phyloP scores from a whole-genome alignment of 78 protist genomes.

The Corallochytrium limacisporum region DNA sequence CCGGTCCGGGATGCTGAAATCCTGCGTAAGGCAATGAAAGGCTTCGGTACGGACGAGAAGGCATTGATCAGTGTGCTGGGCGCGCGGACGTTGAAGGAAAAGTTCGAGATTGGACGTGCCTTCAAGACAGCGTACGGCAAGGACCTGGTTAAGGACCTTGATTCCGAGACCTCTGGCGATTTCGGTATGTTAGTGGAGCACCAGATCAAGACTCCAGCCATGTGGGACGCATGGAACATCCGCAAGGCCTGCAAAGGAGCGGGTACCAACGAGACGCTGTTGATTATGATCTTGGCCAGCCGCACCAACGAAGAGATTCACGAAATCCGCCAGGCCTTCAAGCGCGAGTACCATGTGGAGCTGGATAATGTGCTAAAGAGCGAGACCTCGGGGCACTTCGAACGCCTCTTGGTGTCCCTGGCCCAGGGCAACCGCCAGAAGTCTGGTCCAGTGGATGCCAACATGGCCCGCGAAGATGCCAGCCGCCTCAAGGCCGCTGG shows the following conservation, averaged over 20 bases:
- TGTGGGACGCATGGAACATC: background rate
- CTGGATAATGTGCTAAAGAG: background rate
- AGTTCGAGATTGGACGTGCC: background rate
- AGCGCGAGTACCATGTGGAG: background rate
- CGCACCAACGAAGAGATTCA: background rate
- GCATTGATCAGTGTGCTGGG: conserved; percentile 1
- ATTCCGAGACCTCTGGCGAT: background rate
- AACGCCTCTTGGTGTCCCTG: background rate
- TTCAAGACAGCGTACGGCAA: background rate
- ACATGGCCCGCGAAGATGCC: background rate
- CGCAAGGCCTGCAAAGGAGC: background rate
- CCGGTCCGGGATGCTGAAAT: conserved; percentile 1
- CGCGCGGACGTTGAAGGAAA: background rate
- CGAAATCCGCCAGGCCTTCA: background rate
- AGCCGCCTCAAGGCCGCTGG: conserved; percentile 1
- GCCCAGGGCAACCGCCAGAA: background rate
- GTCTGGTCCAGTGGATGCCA: background rate
- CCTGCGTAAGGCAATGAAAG: conserved; percentile 5
- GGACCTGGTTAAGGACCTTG: conserved; percentile 15
- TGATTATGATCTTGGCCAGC: background rate
- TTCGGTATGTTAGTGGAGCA: background rate
- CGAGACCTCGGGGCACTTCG: conserved; percentile 20
- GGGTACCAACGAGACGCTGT: background rate
- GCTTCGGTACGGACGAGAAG: conserved; percentile 16
- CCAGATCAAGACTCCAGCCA: background rate